These are phyloP conservation scores for Dillenia turbinata DNA, from an alignment of 164 flowering plant species.

Conservation along the genomic window DNA sequence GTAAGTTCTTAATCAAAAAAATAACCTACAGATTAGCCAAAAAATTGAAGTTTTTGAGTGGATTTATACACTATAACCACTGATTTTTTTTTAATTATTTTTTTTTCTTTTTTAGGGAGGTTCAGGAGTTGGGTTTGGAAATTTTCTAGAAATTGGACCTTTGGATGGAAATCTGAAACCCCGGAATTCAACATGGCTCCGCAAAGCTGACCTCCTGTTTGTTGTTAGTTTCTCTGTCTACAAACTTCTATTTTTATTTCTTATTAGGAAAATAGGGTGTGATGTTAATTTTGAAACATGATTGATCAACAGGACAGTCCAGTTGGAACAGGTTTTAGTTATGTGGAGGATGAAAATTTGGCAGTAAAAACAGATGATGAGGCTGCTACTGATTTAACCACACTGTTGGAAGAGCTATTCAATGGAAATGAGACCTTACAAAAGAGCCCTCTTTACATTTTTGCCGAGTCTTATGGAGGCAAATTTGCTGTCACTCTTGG, in stretches of 20 bases:
- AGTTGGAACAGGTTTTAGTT: too few relatives aligned
- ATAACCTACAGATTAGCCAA: neutral
- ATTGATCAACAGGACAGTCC: too few relatives aligned
- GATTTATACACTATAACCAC: too few relatives aligned
- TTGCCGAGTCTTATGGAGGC: neutral
- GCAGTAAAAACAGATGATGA: too few relatives aligned
- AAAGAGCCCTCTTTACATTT: slow-evolving; percentile 17
- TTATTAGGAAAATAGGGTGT: too few relatives aligned
- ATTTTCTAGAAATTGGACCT: slow-evolving; percentile 58
- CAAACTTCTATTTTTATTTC: neutral
- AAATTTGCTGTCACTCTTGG: too few relatives aligned
- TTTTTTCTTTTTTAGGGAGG: slow-evolving; percentile 30
- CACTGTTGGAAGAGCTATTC: slow-evolving; percentile 14
- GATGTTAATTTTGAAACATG: too few relatives aligned
- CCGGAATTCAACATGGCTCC: slow-evolving; percentile 58
- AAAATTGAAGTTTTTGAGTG: too few relatives aligned
- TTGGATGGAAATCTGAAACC: slow-evolving; percentile 40
- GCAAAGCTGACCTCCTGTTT: slow-evolving; percentile 59
- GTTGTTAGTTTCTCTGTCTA: slow-evolving; percentile 24
- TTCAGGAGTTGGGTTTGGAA: slow-evolving; percentile 61
- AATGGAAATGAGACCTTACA: slow-evolving; percentile 13
- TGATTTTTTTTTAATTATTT: neutral
- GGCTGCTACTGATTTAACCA: slow-evolving; percentile 21
- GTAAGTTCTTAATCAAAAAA: slow-evolving; percentile 23
- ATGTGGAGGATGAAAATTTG: too few relatives aligned